These are phyloP conservation scores for Trichoderma semiorbis DNA, from an alignment of 2,329 filamentous ascomycete species.

Conservation along the genomic window DNA sequence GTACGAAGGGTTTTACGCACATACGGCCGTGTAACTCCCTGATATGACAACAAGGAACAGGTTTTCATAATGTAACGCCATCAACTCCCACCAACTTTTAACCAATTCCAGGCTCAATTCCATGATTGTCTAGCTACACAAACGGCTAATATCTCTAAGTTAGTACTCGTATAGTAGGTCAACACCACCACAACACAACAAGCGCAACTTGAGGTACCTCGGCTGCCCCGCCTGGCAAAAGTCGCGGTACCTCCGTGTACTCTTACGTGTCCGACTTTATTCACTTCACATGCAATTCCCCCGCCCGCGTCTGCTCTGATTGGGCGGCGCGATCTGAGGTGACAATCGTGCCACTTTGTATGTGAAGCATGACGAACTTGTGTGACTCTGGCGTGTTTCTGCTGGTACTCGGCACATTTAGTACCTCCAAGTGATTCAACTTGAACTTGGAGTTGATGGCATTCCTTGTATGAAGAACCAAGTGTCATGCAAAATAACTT, in stretches of 20 bases:
- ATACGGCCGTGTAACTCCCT: neutral
- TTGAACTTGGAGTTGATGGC: neutral
- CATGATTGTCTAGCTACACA: neutral
- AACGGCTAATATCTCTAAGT: neutral
- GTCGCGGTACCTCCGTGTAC: neutral
- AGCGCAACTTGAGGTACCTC: neutral
- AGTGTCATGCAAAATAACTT: neutral
- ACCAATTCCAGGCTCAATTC: neutral
- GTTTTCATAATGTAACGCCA: neutral
- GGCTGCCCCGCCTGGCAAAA: neutral
- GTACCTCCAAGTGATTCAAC: neutral
- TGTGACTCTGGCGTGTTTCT: neutral
- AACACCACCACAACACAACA: neutral
- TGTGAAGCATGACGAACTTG: neutral
- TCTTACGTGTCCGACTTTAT: neutral
- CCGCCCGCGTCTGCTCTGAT: neutral
- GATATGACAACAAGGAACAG: neutral
- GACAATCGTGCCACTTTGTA: conserved; percentile 7
- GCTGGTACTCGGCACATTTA: neutral
- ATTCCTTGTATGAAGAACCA: neutral
- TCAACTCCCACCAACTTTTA: neutral
- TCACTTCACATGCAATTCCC: conserved; percentile 4
- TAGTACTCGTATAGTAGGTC: neutral
- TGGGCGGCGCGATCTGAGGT: neutral
- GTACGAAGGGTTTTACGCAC: neutral